These are phyloP conservation scores for Pichia eremophila DNA, from an alignment of 805 yeast species.

Conservation along the genomic window DNA sequence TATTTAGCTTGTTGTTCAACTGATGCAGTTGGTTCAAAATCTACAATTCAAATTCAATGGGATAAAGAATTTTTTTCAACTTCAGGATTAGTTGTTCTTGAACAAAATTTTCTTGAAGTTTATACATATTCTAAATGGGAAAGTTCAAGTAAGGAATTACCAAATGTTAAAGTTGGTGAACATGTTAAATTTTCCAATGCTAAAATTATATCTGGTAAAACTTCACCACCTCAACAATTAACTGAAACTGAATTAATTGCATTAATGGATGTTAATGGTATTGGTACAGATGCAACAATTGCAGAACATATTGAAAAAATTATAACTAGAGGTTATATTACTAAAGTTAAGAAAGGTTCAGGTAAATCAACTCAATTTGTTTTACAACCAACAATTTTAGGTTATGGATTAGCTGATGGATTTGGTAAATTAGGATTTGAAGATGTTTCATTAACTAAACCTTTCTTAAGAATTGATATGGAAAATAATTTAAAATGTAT, in stretches of 20 bases:
- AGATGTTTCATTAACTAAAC: conserved; percentile 69
- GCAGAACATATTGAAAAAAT: conserved; percentile 94
- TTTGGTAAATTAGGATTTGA: conserved; percentile 74
- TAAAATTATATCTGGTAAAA: conserved; percentile 61
- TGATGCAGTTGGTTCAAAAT: conserved; percentile 74
- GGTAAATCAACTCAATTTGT: conserved; percentile 31
- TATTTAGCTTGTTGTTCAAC: conserved; percentile 87
- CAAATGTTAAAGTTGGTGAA: conserved; percentile 52
- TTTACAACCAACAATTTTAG: conserved; percentile 72
- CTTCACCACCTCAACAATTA: conserved; percentile 72
- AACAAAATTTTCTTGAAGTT: conserved; percentile 70
- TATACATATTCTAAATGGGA: conserved; percentile 78
- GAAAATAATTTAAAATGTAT: conserved; percentile 61
- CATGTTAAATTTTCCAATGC: conserved; percentile 45
- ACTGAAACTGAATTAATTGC: conserved; percentile 90
- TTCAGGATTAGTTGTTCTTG: conserved; percentile 65
- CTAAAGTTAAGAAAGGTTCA: conserved; percentile 28
- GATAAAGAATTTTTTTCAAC: conserved; percentile 65
- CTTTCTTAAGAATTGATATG: conserved; percentile 69
- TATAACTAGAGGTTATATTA: conserved; percentile 54
- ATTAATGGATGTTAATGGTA: conserved; percentile 93
- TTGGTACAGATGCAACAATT: conserved; percentile 98
- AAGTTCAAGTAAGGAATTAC: conserved; percentile 46
- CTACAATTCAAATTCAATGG: conserved; percentile 63
- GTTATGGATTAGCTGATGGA: conserved; percentile 81